Base-by-base conservation (phyloP, 805 yeast species). In the Candida mattraensis region DNA sequence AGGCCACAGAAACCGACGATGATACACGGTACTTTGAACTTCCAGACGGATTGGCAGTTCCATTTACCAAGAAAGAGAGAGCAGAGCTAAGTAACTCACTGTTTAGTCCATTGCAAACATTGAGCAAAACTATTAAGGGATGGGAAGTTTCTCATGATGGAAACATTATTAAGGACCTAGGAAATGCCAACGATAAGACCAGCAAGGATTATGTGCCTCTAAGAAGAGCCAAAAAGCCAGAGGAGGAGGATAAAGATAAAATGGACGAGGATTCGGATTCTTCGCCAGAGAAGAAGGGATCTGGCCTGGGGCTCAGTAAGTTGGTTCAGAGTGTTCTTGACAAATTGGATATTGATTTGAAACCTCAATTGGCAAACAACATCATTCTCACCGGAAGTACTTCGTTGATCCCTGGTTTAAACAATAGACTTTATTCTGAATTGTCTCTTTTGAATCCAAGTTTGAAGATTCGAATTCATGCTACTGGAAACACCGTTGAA, bases 311-410 rank as follows among this genome's bases (percentile, higher is more conserved):
- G 2, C 48, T 87, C 11, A 74, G 84, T 2, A 80, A 75, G 39
- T 64, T 88, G 42, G 70, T 76, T 37, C 72, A 74, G 28, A 78
- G 70, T 46, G 75, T 76, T 18, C 66, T 71, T 40, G 70, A 72
- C 31, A 66, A 70, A 38, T 72, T 81, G 30, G 96, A 89, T 60
- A 84, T 87, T 18, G 95, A 85, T 64, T 67, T 85, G 47, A 72
- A 95, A 41, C 83, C 96, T 1, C 83, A 87, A 27, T 68, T 87
- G 15, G 96, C 96, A 0, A 91, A 87, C 61, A 88, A 88, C 54
- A 81, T 89, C 36, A 84, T 89, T 12, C 70, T 89, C 17, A 87
- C 95, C 0, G 97, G 97, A 15, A 85, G 95, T 3, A 70, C 82
- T 0, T 81, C 95, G 6, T 69, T 86, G 39, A 70, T 86, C 13